A percentile compares a stretch with the other conserved stretches of the same genome.
These are phyloP conservation scores for Pelargonium nanum DNA, from an alignment of 345 rosid genomes.

Conservation along the genomic window DNA sequence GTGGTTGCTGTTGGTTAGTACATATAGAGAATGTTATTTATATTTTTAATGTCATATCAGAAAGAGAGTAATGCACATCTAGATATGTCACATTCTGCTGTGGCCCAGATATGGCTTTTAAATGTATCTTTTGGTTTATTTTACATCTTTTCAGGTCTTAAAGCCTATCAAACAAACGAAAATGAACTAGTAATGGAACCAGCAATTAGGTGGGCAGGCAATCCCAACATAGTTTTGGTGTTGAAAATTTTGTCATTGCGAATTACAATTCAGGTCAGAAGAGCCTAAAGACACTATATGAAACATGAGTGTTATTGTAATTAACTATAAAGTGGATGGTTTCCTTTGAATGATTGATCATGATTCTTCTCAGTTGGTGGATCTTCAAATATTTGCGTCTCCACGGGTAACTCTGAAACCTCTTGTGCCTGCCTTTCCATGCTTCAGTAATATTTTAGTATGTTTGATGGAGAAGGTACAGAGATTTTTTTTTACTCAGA, in stretches of 20 bases:
- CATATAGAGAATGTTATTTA: no score
- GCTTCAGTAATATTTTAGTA: constrained; percentile 25
- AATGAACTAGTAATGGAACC: constrained; percentile 37
- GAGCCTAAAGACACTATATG: constrained; percentile 3
- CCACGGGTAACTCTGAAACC: constrained; percentile 36
- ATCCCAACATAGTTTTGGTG: constrained; percentile 35
- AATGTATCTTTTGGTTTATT: background rate
- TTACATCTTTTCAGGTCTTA: constrained; percentile 24
- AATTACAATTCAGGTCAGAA: constrained; percentile 34
- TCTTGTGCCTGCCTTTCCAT: constrained; percentile 45
- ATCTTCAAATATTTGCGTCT: constrained; percentile 26
- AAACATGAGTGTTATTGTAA: background rate
- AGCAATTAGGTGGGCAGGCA: constrained; percentile 39
- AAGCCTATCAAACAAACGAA: constrained; percentile 30
- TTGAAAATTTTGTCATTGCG: constrained; percentile 22
- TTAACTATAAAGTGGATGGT: background rate
- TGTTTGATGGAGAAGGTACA: constrained; percentile 41
- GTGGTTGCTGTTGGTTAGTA: no score
- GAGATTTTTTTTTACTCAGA: background rate
- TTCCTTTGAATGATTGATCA: background rate
- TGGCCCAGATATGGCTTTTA: background rate
- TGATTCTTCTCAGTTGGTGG: constrained; percentile 27
- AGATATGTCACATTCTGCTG: background rate
- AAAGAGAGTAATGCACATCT: background rate
- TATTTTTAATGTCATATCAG: background rate